phyloP scores from a whole-genome alignment of 139 green algal genomes.

The Diplosphaera chodatii region DNA sequence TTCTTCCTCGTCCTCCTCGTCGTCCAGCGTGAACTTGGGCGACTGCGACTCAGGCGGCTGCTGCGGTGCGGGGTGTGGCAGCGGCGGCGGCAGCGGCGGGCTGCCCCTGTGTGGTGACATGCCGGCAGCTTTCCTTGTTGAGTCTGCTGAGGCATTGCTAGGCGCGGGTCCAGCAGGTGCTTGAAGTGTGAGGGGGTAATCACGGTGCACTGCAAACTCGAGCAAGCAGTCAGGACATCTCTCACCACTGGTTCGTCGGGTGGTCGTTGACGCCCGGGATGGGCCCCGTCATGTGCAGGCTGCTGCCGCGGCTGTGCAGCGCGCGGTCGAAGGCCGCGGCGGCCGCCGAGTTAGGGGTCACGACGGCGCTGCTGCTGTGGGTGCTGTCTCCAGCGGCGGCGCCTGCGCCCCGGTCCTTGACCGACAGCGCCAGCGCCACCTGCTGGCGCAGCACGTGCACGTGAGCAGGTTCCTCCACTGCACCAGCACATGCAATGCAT shows the following conservation, averaged over 20 bases:
- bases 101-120: not conserved
- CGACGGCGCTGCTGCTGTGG: not conserved
- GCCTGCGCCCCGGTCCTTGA: not conserved
- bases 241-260: not conserved
- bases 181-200: no score
- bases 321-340: not conserved
- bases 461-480: no score
- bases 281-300: not conserved
- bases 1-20: not conserved
- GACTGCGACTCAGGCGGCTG: no score
- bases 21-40: not conserved
- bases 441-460: no score
- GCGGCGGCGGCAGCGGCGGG: not conserved
- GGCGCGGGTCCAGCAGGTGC: no score
- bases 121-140: no score
- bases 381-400: not conserved
- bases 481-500: no score
- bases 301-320: not conserved
- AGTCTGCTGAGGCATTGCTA: no score
- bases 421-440: slow-evolving; percentile 10
- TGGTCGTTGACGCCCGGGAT: not conserved
- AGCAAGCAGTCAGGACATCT: no score
- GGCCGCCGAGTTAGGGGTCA: not conserved
- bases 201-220: no score
- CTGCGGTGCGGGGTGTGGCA: not conserved